phyloP scores from a whole-genome alignment of 257 asterid genomes.

The Gentiana straminea region DNA sequence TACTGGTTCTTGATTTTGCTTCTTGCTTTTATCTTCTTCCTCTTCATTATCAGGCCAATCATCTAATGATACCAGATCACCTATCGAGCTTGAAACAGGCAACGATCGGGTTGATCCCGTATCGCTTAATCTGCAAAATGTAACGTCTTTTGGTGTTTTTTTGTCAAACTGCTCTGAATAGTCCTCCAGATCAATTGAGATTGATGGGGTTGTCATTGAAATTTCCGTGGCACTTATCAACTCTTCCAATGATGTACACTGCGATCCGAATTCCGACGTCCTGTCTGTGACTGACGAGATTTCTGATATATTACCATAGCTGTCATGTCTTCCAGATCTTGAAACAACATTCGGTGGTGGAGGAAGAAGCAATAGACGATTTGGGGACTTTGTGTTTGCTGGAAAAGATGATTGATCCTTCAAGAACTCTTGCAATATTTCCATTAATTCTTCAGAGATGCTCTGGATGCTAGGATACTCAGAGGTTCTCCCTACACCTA shows the following conservation, averaged over 20 bases:
- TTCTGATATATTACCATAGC: conserved; percentile 39
- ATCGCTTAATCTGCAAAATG: conserved; percentile 22
- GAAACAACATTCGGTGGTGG: conserved; percentile 11
- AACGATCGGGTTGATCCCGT: conserved; percentile 51
- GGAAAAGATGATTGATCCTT: conserved; percentile 73
- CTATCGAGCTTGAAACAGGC: conserved; percentile 39
- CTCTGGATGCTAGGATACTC: conserved; percentile 64
- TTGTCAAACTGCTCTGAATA: conserved; percentile 27
- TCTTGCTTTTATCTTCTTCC: not conserved
- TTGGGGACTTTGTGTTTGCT: conserved; percentile 20
- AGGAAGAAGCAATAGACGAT: conserved; percentile 13
- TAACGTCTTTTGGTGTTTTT: conserved; percentile 17
- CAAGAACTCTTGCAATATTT: conserved; percentile 57
- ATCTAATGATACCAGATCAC: conserved; percentile 46
- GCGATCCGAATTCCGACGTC: conserved; percentile 39
- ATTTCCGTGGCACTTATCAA: conserved; percentile 51
- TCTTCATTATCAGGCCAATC: conserved; percentile 30
- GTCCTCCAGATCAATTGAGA: conserved; percentile 66
- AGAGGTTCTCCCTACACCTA: conserved; percentile 55
- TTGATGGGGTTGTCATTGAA: conserved; percentile 31
- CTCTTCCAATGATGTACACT: conserved; percentile 54
- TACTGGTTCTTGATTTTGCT: conserved; percentile 2
- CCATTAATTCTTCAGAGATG: conserved; percentile 56
- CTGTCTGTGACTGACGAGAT: conserved; percentile 26
- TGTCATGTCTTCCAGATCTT: conserved; percentile 16